Percentiles rank a stretch among this genome's conserved stretches.
Conservation (phyloP, 2,329 filamentous ascomycete species). For the Calonectria honghensis region DNA sequence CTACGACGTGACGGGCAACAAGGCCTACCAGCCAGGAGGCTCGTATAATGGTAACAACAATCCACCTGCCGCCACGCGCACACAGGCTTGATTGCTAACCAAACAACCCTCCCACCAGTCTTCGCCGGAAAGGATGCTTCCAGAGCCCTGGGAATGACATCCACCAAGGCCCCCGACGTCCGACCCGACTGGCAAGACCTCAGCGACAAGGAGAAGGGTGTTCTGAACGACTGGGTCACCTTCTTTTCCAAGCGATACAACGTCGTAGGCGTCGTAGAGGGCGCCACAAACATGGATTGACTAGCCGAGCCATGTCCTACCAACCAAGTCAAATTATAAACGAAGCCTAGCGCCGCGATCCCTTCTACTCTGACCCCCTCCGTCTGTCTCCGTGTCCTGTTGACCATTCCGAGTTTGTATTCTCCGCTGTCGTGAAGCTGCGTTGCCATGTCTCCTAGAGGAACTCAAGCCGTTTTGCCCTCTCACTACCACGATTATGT, state of each 20-base stretch:
- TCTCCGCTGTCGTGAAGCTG: conserved; percentile 49
- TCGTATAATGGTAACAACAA: conserved; percentile 85
- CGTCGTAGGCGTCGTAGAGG: conserved; percentile 81
- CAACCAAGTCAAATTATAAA: conserved; percentile 50
- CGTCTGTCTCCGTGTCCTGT: background rate
- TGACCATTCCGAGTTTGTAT: conserved; percentile 34
- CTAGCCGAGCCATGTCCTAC: conserved; percentile 50
- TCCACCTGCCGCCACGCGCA: background rate
- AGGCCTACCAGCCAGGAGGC: conserved; percentile 87
- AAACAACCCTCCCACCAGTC: conserved; percentile 71
- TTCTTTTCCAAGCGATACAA: conserved; percentile 99
- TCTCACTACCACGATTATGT: background rate
- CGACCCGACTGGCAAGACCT: conserved; percentile 88
- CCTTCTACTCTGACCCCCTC: conserved; percentile 3
- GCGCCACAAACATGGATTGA: conserved; percentile 74
- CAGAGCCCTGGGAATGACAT: conserved; percentile 90
- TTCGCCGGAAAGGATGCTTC: conserved; percentile 98
- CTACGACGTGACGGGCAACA: conserved; percentile 95
- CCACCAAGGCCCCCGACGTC: conserved; percentile 89
- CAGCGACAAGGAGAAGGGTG: conserved; percentile 87
- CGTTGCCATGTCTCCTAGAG: conserved; percentile 16
- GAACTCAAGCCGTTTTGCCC: background rate
- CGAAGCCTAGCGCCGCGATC: conserved; percentile 7
- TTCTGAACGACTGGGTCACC: conserved; percentile 92
- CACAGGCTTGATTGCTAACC: conserved; percentile 35